These are phyloP conservation scores for Starmerella gropengiesseri DNA, from an alignment of 805 yeast genomes.

Conservation along the genomic window DNA sequence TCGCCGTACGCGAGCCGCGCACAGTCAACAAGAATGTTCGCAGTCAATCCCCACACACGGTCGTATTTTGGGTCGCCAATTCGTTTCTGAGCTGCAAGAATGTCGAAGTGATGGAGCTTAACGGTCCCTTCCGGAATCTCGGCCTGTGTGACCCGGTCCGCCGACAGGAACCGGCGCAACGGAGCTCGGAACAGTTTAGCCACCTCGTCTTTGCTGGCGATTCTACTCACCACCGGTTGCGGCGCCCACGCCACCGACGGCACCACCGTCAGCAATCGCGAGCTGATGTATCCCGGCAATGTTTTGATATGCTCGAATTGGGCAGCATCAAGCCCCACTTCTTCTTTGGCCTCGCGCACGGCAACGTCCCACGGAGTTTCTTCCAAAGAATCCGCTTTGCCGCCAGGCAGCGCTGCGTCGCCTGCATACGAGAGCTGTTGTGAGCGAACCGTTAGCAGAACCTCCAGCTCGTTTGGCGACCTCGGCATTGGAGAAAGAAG, in stretches of 20 bases:
- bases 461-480: slow-evolving; percentile 54
- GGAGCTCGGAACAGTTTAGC: slow-evolving; percentile 26
- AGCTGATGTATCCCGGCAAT: slow-evolving; percentile 69
- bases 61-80: slow-evolving; percentile 28
- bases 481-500: slow-evolving; percentile 49
- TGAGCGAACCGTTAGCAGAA: slow-evolving; percentile 68
- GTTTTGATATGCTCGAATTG: slow-evolving; percentile 48
- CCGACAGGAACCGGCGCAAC: slow-evolving; percentile 22
- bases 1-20: slow-evolving; percentile 29
- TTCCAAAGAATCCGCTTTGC: slow-evolving; percentile 59
- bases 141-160: slow-evolving; percentile 8
- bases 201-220: slow-evolving; percentile 26
- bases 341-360: slow-evolving; percentile 76
- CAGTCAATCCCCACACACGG: slow-evolving; percentile 36
- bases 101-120: slow-evolving; percentile 29
- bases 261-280: slow-evolving; percentile 71
- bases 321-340: slow-evolving; percentile 62
- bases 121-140: slow-evolving; percentile 12
- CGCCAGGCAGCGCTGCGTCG: slow-evolving; percentile 89
- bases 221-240: background rate
- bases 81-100: slow-evolving; percentile 23
- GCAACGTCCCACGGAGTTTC: slow-evolving; percentile 66
- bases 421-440: slow-evolving; percentile 69
- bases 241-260: slow-evolving; percentile 43
- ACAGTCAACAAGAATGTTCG: slow-evolving; percentile 32